phyloP scores from a whole-genome alignment of 371 early-diverging fungal genomes.

The Mortierella sp. region DNA sequence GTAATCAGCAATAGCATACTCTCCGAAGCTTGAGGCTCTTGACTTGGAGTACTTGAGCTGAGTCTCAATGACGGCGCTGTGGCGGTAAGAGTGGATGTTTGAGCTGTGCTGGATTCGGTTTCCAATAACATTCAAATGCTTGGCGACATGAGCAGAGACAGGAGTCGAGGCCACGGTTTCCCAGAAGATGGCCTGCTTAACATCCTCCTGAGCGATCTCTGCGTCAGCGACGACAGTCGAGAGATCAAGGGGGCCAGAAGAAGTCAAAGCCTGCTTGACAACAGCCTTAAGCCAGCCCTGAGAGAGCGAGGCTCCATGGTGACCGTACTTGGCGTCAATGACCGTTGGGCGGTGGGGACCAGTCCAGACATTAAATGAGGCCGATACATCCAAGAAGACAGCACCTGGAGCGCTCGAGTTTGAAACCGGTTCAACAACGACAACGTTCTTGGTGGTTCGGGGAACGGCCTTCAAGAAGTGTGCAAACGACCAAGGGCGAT shows the following conservation, averaged over 20 bases:
- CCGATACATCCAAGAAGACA: constrained; percentile 75
- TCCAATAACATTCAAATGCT: constrained; percentile 60
- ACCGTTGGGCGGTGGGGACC: constrained; percentile 42
- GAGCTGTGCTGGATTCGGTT: constrained; percentile 51
- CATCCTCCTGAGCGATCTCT: constrained; percentile 25
- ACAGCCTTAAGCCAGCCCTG: constrained; percentile 42
- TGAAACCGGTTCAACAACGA: constrained; percentile 67
- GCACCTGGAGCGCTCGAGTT: constrained; percentile 57
- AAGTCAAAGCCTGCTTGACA: constrained; percentile 27
- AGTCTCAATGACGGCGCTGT: constrained; percentile 69
- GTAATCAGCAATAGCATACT: constrained; percentile 63
- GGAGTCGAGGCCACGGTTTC: constrained; percentile 67
- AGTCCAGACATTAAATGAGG: constrained; percentile 72
- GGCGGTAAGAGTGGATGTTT: constrained; percentile 67
- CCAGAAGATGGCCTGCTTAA: constrained; percentile 74
- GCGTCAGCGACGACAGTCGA: constrained; percentile 17
- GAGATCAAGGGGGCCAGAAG: constrained; percentile 25
- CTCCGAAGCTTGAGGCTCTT: constrained; percentile 44
- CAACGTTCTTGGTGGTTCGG: constrained; percentile 60
- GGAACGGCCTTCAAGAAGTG: constrained; percentile 78
- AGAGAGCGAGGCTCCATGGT: constrained; percentile 29
- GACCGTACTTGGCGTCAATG: constrained; percentile 49
- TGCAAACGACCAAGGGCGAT: constrained; percentile 84
- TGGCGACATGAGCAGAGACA: constrained; percentile 58
- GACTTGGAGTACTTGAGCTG: constrained; percentile 62